Base-by-base conservation (phyloP, 768 basidiomycete species). In the Lentinula aciculospora region DNA sequence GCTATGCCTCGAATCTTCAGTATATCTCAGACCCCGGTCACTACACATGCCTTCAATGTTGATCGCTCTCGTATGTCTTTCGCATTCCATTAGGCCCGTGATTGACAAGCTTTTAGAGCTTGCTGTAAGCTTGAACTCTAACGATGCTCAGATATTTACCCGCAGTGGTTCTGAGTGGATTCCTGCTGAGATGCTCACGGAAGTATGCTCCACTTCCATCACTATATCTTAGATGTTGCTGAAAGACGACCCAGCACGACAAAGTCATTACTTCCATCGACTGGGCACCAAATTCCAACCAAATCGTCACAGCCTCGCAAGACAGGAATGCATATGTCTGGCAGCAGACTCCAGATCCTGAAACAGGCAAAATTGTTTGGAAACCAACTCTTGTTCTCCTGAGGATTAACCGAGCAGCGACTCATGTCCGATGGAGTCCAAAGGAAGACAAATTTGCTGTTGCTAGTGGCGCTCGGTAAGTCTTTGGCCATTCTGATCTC, bases 321-420 rank as follows among this genome's bases (percentile, higher is more conserved):
- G 97, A 99, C 69, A 80, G 97, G 55, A 99, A 99, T 69, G 96
- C 97, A 36, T 99, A 99, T 67, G 97, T 99, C 31, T 99, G 97
- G 97, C 88, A 92, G 56, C 86, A 89, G 68, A 82, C 82, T 8
- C 77, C 82, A 28, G 89, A 94, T 64, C 77, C 85, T 1, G 76
- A 79, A 58, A 89, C 90, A 0, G 92, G 92, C 5, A 80, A 76
- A 45, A 68, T 79, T 53, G 66, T 82, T 56, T 99, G 97, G 97
- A 94, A 95, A 73, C 97, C 97, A 3, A 96, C 94, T 2, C 80
- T 99, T n/a, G 97, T 98, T 21, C 71, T 98, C 58, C 81, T 99
- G 55, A 82, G 95, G 58, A 88, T 99, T 77, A 98, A 98, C 72
- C 80, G 97, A 42, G 94, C 97, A 0, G 97, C 97, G 1, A 99